Evolutionary conservation across 1,284 basidiomycete genomes (phyloP), one percentile per base, ranked within the genome.

Genomic region (Melanopsichium pennsylvanicum): DNA sequence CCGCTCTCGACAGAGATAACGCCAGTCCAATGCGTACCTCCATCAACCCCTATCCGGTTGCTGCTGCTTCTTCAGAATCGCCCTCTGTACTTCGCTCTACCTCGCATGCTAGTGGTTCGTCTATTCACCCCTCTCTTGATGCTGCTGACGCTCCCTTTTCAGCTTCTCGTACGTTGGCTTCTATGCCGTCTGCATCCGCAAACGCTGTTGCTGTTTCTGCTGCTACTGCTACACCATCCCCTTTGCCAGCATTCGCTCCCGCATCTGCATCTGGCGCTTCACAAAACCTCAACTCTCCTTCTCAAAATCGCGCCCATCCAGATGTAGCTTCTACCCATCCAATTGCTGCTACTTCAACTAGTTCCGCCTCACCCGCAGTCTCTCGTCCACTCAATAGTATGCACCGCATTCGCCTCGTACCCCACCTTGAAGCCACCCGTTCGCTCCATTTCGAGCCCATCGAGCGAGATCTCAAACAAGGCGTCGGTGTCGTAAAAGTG

Each of bases 371-470:
- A 9, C 45, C 45, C 15, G 29, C 43, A 25, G 34, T 35, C 31
- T 37, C 52, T 0, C 47, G 63, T 1, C 38, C 66, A 60, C 27
- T 82, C 80, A 21, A 61, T 26, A 51, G 50, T 13, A 58, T 72
- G 35, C 83, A 85, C 62, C 84, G 85, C 5, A 84, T 88, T 41
- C 89, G 94, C 11, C 88, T 97, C 50, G 94, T 97, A 2, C 95
- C 94, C 4, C 91, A 96, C 79, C 88, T 97, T 75, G 93, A 97
- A 79, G 88, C 89, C 12, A 88, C 90, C 15, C 88, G 93, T 43
- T 91, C 92, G 0, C 87, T 97, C 13, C 88, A 91, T 55, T 97
- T 97, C 83, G 93, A 97, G 44, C 90, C 94, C 47, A 92, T 97
- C 84, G 85, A 87, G 42, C 88, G 94, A 23, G 92, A 96, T 81